These are phyloP conservation scores for Areca catechu DNA, from an alignment of 176 grass and related monocot genomes.

Conservation along the genomic window DNA sequence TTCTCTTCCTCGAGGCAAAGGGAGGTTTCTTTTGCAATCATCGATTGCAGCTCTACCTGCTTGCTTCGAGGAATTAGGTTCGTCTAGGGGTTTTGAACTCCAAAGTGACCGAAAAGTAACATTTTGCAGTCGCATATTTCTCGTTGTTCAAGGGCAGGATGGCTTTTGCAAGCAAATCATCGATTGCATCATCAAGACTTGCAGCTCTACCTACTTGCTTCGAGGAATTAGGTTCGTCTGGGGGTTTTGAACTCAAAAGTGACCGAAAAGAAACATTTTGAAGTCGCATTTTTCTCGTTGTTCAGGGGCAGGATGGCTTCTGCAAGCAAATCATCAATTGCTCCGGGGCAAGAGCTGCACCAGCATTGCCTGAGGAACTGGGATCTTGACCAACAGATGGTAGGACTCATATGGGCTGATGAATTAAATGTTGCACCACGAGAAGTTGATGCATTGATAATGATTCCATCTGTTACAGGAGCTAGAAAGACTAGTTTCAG, in stretches of 20 bases:
- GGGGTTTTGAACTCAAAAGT: conserved; percentile 4
- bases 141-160: conserved; percentile 4
- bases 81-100: conserved; percentile 4
- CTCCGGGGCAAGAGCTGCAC: conserved; percentile 28
- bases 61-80: conserved; percentile 8
- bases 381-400: neutral
- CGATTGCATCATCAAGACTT: conserved; percentile 34
- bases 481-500: conserved; percentile 40
- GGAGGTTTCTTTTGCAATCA: conserved; percentile 23
- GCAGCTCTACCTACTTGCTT: conserved; percentile 18
- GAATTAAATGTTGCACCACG: neutral
- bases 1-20: conserved; percentile 26
- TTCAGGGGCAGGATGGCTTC: conserved; percentile 14
- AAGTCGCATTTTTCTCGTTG: neutral
- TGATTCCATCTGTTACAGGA: conserved; percentile 6
- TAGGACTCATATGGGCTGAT: conserved; percentile 5
- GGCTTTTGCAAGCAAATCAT: conserved; percentile 41
- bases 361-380: neutral
- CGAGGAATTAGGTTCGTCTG: neutral
- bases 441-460: conserved; percentile 5
- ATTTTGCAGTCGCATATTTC: neutral
- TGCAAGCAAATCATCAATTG: conserved; percentile 60
- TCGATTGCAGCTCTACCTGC: conserved; percentile 24
- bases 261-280: conserved; percentile 12
- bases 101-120: conserved; percentile 10